Conservation (phyloP, 306 rosid species). For the Heteromeles arbutifolia region DNA sequence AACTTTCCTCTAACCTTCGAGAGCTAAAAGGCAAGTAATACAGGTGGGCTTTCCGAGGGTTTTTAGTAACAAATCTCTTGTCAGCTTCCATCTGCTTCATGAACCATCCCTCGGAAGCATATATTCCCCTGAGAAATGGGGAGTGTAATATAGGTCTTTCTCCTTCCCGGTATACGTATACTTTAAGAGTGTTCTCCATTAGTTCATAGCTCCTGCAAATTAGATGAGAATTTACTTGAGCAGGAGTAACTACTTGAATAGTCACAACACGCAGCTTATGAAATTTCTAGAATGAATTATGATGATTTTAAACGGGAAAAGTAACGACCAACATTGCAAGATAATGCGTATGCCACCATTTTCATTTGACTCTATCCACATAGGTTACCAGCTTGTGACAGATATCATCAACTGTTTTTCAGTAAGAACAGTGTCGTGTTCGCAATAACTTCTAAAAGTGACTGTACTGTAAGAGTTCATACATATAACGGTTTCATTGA, state of each 20-base stretch:
- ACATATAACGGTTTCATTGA: neutral
- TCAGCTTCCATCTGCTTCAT: conserved; percentile 64
- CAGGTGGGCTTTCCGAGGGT: conserved; percentile 68
- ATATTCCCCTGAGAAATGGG: conserved; percentile 67
- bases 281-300: neutral
- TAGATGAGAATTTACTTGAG: conserved; percentile 2
- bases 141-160: conserved; percentile 73
- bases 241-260: neutral
- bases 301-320: neutral
- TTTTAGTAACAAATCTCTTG: conserved; percentile 57
- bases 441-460: neutral
- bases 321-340: neutral
- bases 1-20: conserved; percentile 54
- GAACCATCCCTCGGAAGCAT: conserved; percentile 99
- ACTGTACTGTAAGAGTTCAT: neutral
- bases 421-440: neutral
- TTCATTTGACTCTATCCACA: neutral
- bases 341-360: neutral
- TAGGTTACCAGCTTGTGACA: neutral
- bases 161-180: conserved; percentile 74
- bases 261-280: neutral
- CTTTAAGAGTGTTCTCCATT: conserved; percentile 81
- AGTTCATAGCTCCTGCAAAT: conserved; percentile 78
- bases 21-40: conserved; percentile 98
- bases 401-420: neutral